Base-by-base conservation (phyloP, 2,329 filamentous ascomycete species). In the Aspergillus transmontanensis region DNA sequence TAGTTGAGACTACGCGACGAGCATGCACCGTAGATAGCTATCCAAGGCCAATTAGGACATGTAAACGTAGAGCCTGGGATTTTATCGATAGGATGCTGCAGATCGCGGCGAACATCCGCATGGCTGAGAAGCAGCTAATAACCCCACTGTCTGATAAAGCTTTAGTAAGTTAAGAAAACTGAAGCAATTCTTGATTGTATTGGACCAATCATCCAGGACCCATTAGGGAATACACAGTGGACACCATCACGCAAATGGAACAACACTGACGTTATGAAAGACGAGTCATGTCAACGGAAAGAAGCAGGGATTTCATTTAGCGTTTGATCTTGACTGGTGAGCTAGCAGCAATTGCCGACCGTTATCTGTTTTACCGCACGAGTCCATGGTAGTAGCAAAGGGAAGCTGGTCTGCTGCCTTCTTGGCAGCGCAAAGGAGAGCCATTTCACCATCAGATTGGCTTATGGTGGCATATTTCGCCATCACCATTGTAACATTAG, bases 191-290 rank as follows among this genome's bases (percentile, higher is more conserved):
- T 55, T 36, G n/a, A 26, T 39, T 26, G 32, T 26, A 39, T 55
- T 55, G 51, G 32, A 11, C 34, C 12, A 26, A 55, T 36, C 9
- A 23, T 55, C 14, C 6, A 55, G 23, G n/a, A 36, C 23, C 34
- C 51, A 55, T 39, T 11, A 23, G 19, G 41, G 56, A 32, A 36
- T 34, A 4, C 16, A 16, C 39, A 32, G 45, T 48, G 59, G 34
- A 26, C 26, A 36, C 26, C 48, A 72, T 69, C 68, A 71, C 69
- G 68, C 67, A 64, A 70, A 55, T n/a, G 26, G 23, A 59, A 62
- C 59, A 51, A 53, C 46, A 60, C 59, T 72, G 70, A 70, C 70
- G 71, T 67, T 69, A 71, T 69, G 41, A 46, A 19, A 46, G 48
- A 58, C 68, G 63, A 70, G 66, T 68, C 21, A 62, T 32, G 48